Base-by-base conservation (phyloP, 2,329 filamentous ascomycete species). In the Didymellaceae sp. region DNA sequence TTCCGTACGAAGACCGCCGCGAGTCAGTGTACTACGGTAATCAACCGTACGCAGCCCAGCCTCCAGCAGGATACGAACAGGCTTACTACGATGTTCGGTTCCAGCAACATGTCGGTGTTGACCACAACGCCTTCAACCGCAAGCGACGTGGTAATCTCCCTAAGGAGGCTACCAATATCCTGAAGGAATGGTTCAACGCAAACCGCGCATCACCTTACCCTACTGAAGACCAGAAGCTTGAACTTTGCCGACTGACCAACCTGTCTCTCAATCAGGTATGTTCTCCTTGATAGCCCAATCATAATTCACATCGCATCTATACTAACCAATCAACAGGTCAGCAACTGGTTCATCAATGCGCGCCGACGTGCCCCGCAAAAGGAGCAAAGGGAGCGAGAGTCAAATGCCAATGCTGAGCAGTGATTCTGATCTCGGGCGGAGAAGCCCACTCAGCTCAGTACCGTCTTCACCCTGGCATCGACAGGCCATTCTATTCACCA, bases 211-310 rank as follows among this genome's bases (percentile, higher is more conserved):
- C 94, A 66, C 90, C 91, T 0, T 96, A 96, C 68, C 91, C 91
- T 1, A 91, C 86, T 4, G 90, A 95, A 71, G 90, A 95, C 56
- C 88, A 95, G 75, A 95, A 96, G 74, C 85, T 92, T 67, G 84
- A 89, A 52, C 80, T 96, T 38, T 90, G 91, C 80, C 81, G 82
- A 37, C 79, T 85, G 65, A 96, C 91, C 1, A 86, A 86, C 1
- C 77, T 96, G 21, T 87, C 89, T 45, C 87, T 95, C 77, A 92
- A 88, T 84, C 80, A 78, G 85, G 83, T 68, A 59, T 38, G 51
- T 63, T 17, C 38, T 8, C 14, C 16, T 18, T 16, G 3, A 9
- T 16, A 16, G 37, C 11, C 14, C n/a, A 22, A 40, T 17, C 25
- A 35, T n/a, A 14, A 28, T 3, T 2, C 6, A n/a, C 13, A 6